Evolutionary conservation across 106 monocot genomes (phyloP), one percentile per base, ranked within the genome.

Genomic region (Iris macrosiphon): DNA sequence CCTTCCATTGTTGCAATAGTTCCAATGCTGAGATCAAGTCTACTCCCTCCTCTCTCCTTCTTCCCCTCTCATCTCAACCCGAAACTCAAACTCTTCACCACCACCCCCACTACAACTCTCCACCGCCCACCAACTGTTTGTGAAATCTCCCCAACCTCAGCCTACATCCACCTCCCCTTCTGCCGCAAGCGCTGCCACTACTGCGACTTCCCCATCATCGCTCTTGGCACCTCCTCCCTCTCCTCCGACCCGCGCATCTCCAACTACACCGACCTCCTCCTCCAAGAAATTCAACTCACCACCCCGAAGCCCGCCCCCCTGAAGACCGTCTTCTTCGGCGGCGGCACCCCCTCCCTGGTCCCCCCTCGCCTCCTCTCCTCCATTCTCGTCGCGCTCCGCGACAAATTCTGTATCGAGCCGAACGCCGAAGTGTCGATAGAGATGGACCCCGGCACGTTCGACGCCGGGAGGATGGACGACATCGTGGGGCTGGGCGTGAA

Each of bases 361-460:
- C 80, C 98, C 0, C 87, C 98, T 16, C 49, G 47, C 22, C 72
- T 86, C 26, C 55, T 81, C 19, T 39, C 72, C 0, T 26, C 62
- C 0, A 32, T 98, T 30, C 70, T 98, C 37, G 63, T 67, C 34
- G 57, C 67, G 0, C 70, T 98, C 12, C 55, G 40, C 0, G 46
- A 60, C 4, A 65, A 64, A 45, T 87, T 91, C 40, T 80, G 87
- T 35, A 11, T 81, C 2, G 17, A 30, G 0, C 21, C 48, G 1
- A 48, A 59, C 32, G 65, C 86, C 0, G 98, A 98, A 64, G 50
- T 98, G 16, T 98, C 98, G 15, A 91, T 98, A 11, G 98, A 98
- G 57, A 98, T 98, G 98, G 98, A 98, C 61, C 98, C 98, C 3
- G 98, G 98, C 7, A 98, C 90, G 3, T 98, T 98, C 40, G 90